Percentiles rank a stretch among this genome's conserved stretches.
These are phyloP conservation scores for Trypanosoma platydactyli DNA, from an alignment of 208 protist genomes.

Conservation along the genomic window DNA sequence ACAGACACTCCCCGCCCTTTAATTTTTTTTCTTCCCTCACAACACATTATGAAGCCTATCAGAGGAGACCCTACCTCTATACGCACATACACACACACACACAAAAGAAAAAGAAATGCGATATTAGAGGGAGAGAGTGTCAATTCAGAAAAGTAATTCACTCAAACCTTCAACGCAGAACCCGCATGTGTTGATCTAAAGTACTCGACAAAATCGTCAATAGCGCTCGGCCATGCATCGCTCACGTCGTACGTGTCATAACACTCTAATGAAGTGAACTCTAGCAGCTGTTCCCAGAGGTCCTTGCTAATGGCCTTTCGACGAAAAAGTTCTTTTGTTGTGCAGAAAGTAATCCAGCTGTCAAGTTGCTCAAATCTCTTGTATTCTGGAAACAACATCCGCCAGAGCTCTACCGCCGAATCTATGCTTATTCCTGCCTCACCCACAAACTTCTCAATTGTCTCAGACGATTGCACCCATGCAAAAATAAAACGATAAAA, in stretches of 20 bases:
- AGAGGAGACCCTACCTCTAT: too few relatives aligned
- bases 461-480: constrained; percentile 29
- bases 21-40: too few relatives aligned
- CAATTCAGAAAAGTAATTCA: too few relatives aligned
- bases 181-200: constrained; percentile 17
- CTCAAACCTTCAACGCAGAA: constrained; percentile 1
- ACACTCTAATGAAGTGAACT: constrained; percentile 46
- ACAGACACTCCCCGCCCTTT: too few relatives aligned
- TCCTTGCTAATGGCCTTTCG: constrained; percentile 47
- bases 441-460: constrained; percentile 5
- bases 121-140: too few relatives aligned
- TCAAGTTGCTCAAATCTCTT: constrained; percentile 43
- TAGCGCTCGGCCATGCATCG: constrained; percentile 76
- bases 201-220: constrained; percentile 82
- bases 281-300: constrained; percentile 72
- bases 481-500: constrained; percentile 38
- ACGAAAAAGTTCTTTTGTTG: constrained; percentile 26
- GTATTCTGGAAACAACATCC: constrained; percentile 54
- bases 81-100: not conserved
- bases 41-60: too few relatives aligned
- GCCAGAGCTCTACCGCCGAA: constrained; percentile 68
- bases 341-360: constrained; percentile 65
- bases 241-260: constrained; percentile 64
- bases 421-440: constrained; percentile 27
- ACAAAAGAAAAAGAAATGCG: not conserved